Evolutionary conservation across 352 stramenopile genomes (phyloP).

Genomic region (Globisporangium iwayamae): DNA sequence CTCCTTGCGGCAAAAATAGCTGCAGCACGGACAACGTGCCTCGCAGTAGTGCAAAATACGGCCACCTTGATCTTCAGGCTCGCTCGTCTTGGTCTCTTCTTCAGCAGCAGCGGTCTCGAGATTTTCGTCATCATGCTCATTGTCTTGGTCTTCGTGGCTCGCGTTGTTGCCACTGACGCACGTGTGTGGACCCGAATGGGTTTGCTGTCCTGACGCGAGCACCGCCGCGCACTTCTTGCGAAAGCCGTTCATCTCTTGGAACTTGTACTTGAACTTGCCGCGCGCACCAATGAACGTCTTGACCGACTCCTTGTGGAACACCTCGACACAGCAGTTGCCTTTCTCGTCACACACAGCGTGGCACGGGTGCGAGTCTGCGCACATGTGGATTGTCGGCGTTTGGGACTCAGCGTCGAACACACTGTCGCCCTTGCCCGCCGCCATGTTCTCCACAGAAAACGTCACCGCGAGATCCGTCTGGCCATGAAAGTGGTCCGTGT

Average conservation of each 20-base stretch:
- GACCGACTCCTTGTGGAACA: conserved; percentile 64
- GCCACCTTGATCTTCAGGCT: neutral
- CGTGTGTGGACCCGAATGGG: conserved; percentile 41
- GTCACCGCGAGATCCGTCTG: conserved; percentile 39
- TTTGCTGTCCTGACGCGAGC: conserved; percentile 37
- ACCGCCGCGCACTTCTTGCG: conserved; percentile 55
- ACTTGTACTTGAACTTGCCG: conserved; percentile 63
- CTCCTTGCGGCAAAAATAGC: conserved; percentile 73
- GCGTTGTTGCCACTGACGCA: conserved; percentile 24
- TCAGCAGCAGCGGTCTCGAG: neutral
- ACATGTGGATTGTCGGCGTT: conserved; percentile 59
- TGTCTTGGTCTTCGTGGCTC: conserved; percentile 11
- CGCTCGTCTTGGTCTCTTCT: conserved; percentile 10
- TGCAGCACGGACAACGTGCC: conserved; percentile 64
- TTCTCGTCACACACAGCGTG: conserved; percentile 48
- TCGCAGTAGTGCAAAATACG: conserved; percentile 63
- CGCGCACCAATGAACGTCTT: conserved; percentile 62
- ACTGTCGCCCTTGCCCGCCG: conserved; percentile 22
- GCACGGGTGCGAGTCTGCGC: conserved; percentile 47
- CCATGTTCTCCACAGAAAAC: conserved; percentile 42
- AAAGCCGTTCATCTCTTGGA: conserved; percentile 78
- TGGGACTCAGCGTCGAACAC: conserved; percentile 41
- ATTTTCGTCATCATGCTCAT: conserved; percentile 9
- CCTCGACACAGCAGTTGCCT: conserved; percentile 64
- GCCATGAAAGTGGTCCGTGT: conserved; percentile 66